These are phyloP conservation scores for Thozetella sp. DNA, from an alignment of 495 filamentous ascomycete species.

Conservation along the genomic window DNA sequence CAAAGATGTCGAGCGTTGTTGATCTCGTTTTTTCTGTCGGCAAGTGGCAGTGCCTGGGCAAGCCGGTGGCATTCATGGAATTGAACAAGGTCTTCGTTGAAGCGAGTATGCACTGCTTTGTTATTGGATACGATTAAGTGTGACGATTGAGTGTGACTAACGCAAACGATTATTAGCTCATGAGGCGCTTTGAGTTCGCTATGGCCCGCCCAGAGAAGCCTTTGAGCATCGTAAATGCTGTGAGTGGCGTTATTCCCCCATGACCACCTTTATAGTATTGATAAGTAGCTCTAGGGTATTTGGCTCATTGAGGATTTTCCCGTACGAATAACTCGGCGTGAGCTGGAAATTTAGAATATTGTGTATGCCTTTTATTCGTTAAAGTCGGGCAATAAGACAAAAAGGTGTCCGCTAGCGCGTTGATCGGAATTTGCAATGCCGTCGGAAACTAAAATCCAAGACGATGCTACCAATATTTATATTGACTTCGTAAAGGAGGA, in stretches of 20 bases:
- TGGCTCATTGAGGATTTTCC: not conserved
- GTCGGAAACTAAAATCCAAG: too few species aligned
- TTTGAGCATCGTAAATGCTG: not conserved
- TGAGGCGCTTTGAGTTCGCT: not conserved
- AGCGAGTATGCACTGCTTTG: conserved; percentile 34
- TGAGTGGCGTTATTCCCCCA: not conserved
- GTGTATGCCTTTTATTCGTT: too few species aligned
- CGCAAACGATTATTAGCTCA: not conserved
- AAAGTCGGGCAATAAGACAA: too few species aligned
- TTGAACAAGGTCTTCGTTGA: conserved; percentile 55
- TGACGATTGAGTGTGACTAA: not conserved
- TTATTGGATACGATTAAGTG: too few species aligned
- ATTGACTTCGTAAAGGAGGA: too few species aligned
- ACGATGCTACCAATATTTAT: too few species aligned
- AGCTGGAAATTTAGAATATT: too few species aligned
- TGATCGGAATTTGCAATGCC: too few species aligned
- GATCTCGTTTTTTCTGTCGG: conserved; percentile 37
- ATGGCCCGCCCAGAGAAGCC: not conserved
- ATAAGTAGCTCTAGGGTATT: not conserved
- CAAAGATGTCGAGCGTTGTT: conserved; percentile 29
- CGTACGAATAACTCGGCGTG: not conserved
- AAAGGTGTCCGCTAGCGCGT: too few species aligned
- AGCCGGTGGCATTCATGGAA: conserved; percentile 36
- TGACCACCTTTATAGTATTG: not conserved
- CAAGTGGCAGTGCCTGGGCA: conserved; percentile 36